Evolutionary conservation across 306 rosid species (phyloP).

Genomic region (Vigna trinervia): DNA sequence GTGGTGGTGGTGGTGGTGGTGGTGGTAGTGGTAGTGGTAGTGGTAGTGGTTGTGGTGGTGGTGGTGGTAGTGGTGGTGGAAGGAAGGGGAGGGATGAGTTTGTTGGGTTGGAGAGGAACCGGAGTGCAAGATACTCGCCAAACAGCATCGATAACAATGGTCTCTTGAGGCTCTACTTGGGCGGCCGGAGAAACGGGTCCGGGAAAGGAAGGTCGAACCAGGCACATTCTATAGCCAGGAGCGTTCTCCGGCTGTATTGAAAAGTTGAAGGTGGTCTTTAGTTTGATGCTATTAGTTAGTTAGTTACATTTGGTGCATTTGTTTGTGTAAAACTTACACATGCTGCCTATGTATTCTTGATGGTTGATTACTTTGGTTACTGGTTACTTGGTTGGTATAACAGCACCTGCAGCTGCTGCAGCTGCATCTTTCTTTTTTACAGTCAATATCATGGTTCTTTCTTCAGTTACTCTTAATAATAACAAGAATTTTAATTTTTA

Average conservation of each 20-base stretch:
- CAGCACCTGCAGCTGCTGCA: constrained; percentile 35
- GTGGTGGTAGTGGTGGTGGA: not conserved
- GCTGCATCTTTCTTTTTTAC: constrained; percentile 57
- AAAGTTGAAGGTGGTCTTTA: constrained; percentile 64
- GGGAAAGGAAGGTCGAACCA: constrained; percentile 78
- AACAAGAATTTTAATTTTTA: constrained; percentile 51
- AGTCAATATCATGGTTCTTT: constrained; percentile 59
- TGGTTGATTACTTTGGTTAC: constrained; percentile 50
- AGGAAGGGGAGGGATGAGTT: constrained; percentile 78
- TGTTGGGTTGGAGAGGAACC: constrained; percentile 76
- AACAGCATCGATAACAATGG: constrained; percentile 72
- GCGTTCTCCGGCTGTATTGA: constrained; percentile 87
- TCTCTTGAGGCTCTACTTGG: constrained; percentile 70
- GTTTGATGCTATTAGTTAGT: constrained; percentile 59
- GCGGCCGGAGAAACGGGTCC: constrained; percentile 73
- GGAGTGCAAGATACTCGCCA: constrained; percentile 85
- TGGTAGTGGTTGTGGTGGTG: not conserved
- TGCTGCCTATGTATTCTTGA: constrained; percentile 69
- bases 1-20: not conserved
- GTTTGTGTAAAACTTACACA: constrained; percentile 79
- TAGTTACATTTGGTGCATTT: constrained; percentile 59
- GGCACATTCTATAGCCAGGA: constrained; percentile 95
- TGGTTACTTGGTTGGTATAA: constrained; percentile 49
- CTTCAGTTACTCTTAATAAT: constrained; percentile 57
- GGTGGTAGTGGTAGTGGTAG: not conserved